Evolutionary conservation across 2,329 filamentous ascomycete genomes (phyloP), one percentile per base, ranked within the genome.

Genomic region (Aspergillus alliaceus): DNA sequence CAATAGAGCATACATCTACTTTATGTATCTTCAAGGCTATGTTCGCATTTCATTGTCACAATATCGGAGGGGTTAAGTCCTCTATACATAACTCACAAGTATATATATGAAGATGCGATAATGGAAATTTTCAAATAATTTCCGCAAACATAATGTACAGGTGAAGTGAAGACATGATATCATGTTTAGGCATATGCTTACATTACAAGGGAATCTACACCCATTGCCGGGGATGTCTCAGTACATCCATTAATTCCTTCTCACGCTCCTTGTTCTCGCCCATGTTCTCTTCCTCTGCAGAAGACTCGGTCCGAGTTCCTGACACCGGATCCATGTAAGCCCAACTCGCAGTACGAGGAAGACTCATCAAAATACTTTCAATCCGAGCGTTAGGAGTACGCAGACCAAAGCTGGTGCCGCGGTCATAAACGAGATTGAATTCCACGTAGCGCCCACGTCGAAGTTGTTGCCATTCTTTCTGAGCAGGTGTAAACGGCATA

Each of bases 381-480:
- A 99, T 87, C 60, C 95, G 84, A 6, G 93, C 90, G 40, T 91
- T 91, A 0, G 95, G 95, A 0, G 93, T 96, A 70, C 95, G 95
- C 62, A 99, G 79, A 1, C 95, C 95, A 75, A 99, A 99, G 7
- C 90, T 88, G 2, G 95, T 99, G 2, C 95, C 95, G 25, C 95
- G 86, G 78, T 99, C 95, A 77, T 99, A 93, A 55, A 99, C 91
- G 35, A 99, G 83, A 77, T 99, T 99, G 77, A 99, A 99, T 77
- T 99, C 95, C 61, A 99, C 95, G 73, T 99, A 99, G 68, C 92
- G 84, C n/a, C 95, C 95, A 63, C 95, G 82, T 50, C 95, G 85
- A 61, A 99, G 82, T 79, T 98, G 95, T 79, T 99, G 95, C 95
- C 95, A 99, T 64, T 90, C 86, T 80, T 96, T 97, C 78, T 97